A percentile compares a stretch with the other conserved stretches of the same genome.
phyloP scores from a whole-genome alignment of 192 early-diverging fungal genomes.

The Radiomyces spectabilis region DNA sequence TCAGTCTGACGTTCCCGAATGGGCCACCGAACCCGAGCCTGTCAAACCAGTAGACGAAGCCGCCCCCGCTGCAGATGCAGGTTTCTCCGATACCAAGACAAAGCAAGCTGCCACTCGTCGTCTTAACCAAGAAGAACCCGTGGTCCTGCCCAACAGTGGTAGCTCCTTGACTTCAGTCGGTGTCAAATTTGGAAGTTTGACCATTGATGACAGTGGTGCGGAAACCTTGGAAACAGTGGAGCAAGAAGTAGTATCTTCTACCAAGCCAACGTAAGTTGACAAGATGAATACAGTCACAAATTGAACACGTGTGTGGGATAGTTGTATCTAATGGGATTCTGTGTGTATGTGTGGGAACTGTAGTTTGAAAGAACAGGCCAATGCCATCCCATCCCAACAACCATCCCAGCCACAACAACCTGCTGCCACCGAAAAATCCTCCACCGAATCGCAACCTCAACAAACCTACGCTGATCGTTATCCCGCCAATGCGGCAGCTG shows the following conservation, averaged over 20 bases:
- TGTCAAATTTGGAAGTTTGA: constrained; percentile 76
- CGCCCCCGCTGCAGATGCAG: constrained; percentile 32
- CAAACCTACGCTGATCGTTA: not conserved
- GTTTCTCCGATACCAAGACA: constrained; percentile 33
- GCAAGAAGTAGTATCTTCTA: not conserved
- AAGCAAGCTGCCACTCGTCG: constrained; percentile 47
- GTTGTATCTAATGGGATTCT: too few species aligned
- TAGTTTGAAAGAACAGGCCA: too few species aligned
- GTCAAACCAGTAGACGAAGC: constrained; percentile 15
- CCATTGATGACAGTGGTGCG: constrained; percentile 45
- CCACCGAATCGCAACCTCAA: too few species aligned
- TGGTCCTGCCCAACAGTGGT: constrained; percentile 74
- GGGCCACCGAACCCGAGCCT: constrained; percentile 13
- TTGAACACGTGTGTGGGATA: too few species aligned
- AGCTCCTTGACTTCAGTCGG: constrained; percentile 57
- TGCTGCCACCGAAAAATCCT: not conserved
- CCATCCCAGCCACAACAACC: too few species aligned
- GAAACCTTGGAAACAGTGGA: not conserved
- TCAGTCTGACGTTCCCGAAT: constrained; percentile 11
- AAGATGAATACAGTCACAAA: too few species aligned
- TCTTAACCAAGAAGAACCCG: constrained; percentile 82
- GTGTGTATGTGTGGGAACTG: too few species aligned
- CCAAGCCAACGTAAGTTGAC: too few species aligned
- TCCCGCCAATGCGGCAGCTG: not conserved
- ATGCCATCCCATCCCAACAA: too few species aligned